Evolutionary conservation across 1,139 yeast genomes (phyloP), one percentile per base, ranked within the genome.

Genomic region (Kodamaea sp.): DNA sequence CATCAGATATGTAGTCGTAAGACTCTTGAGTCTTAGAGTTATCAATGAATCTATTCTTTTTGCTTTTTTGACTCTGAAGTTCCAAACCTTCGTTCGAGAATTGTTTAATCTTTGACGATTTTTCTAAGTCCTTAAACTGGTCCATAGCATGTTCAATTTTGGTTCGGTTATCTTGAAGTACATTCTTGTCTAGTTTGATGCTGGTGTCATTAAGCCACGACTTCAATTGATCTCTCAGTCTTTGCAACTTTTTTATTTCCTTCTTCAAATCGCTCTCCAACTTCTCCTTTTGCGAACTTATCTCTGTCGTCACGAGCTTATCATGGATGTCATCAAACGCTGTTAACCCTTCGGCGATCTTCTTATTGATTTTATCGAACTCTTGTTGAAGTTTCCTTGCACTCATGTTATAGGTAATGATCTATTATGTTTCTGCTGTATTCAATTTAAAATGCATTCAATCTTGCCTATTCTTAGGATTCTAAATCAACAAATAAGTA

Each of bases 61-160:
- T 53, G n/a, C 50, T 42, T 41, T 76, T 71, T 35, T 63, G 67
- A 40, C 79, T 77, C 46, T 69, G 73, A 43, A 83, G 75, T 39
- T 85, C 89, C 47, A 92, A 71, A 1, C 97, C 98, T 63, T 92
- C 98, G 56, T 88, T 88, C 26, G 95, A 83, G 56, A 88, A 94
- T 38, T 96, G 97, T 59, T 94, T 94, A 23, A 96, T 90, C 65
- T 94, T 94, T 79, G 89, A 85, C 48, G 85, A 80, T 65, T 90
- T 87, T 59, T 94, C 99, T 47, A 90, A 86, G 34, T 92, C 92
- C 59, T 94, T 94, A 65, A 94, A 94, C 50, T 92, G 78, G 62
- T 94, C 98, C 99, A 92, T 92, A 37, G 94, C 96, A 55, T 76
- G 78, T 49, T 94, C 97, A 48, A 94, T 92, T 47, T 81, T 69